Evolutionary conservation across 345 rosid genomes (phyloP).

Genomic region (Alliaria petiolata): DNA sequence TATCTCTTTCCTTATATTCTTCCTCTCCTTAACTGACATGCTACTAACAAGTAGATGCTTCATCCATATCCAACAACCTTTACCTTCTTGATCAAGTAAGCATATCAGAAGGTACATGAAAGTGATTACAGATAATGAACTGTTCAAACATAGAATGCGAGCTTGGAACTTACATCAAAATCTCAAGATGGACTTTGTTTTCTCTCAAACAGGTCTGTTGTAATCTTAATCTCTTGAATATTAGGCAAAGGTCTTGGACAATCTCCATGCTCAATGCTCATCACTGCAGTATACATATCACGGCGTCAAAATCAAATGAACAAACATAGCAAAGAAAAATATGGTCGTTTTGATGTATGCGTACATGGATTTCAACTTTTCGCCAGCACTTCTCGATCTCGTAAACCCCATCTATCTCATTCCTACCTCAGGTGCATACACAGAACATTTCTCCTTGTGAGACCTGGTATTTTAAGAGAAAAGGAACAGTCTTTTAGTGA

Average conservation of each 20-base stretch:
- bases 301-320: background rate
- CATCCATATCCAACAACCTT: too few species aligned
- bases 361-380: conserved; percentile 55
- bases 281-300: conserved; percentile 41
- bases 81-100: too few species aligned
- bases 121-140: too few species aligned
- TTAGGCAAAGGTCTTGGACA: conserved; percentile 56
- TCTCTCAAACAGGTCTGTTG: conserved; percentile 48
- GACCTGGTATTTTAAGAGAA: conserved; percentile 38
- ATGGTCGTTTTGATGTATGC: too few species aligned
- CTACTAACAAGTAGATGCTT: too few species aligned
- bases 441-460: conserved; percentile 64
- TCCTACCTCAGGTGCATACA: conserved; percentile 67
- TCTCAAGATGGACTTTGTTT: conserved; percentile 62
- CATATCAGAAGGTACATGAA: too few species aligned
- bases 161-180: conserved; percentile 52
- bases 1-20: too few species aligned
- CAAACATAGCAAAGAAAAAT: background rate
- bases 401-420: conserved; percentile 81
- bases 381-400: conserved; percentile 79
- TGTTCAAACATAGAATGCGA: too few species aligned
- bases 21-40: too few species aligned
- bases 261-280: conserved; percentile 64
- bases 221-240: conserved; percentile 47
- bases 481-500: too few species aligned